Conservation (phyloP, 306 rosid species). For the Clitoria ternatea region DNA sequence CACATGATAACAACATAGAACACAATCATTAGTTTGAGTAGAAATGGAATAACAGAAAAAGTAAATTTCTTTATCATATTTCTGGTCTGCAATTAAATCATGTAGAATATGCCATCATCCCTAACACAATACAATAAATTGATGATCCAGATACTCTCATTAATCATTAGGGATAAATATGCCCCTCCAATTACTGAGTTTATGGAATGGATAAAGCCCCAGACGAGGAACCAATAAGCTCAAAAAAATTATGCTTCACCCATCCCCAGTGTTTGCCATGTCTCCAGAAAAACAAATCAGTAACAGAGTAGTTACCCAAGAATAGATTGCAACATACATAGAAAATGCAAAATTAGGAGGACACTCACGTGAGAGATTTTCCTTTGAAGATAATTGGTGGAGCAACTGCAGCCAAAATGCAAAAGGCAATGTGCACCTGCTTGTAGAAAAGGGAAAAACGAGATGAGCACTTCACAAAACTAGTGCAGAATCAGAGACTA, state of each 20-base stretch:
- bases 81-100: slow-evolving; percentile 1
- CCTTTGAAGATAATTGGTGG: slow-evolving; percentile 87
- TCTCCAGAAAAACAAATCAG: slow-evolving; percentile 15
- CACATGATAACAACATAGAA: slow-evolving; percentile 28
- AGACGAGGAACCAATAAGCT: not conserved
- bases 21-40: slow-evolving; percentile 31
- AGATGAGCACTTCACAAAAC: slow-evolving; percentile 23
- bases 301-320: not conserved
- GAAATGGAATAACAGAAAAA: not conserved
- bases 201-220: slow-evolving; percentile 14
- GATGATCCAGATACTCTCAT: not conserved
- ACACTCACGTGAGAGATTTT: slow-evolving; percentile 77
- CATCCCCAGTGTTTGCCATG: slow-evolving; percentile 16
- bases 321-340: slow-evolving; percentile 1
- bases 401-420: slow-evolving; percentile 77
- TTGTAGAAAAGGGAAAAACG: slow-evolving; percentile 26
- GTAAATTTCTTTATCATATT: not conserved
- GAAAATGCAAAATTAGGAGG: slow-evolving; percentile 17
- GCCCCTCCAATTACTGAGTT: slow-evolving; percentile 9
- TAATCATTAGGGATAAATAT: not conserved
- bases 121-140: not conserved
- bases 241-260: not conserved
- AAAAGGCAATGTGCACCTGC: slow-evolving; percentile 83
- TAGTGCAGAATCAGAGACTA: slow-evolving; percentile 19
- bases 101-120: not conserved